Evolutionary conservation across 1,284 basidiomycete species (phyloP).

Genomic region (Trametes versicolor): DNA sequence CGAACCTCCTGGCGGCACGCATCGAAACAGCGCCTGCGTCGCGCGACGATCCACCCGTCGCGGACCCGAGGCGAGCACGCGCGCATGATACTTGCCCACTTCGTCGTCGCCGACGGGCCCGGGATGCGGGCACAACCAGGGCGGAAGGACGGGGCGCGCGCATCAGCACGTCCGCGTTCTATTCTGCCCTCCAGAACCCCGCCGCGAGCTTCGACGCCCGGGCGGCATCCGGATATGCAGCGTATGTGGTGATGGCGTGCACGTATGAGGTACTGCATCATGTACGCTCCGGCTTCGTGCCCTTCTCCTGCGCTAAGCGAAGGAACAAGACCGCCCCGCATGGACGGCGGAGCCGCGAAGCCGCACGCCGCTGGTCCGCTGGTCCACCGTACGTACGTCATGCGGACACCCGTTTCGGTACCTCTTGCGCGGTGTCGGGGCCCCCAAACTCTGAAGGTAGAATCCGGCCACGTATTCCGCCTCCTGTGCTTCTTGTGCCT

Average conservation of each 20-base stretch:
- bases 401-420: not conserved
- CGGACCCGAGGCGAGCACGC: not conserved
- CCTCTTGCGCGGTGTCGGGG: not conserved
- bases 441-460: constrained; percentile 1
- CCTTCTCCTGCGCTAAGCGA: not conserved
- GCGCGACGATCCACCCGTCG: not conserved
- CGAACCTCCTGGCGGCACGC: not conserved
- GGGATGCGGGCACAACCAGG: not conserved
- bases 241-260: not conserved
- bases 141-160: not conserved
- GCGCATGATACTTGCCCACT: not conserved
- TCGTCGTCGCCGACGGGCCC: not conserved
- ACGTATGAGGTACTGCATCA: not conserved
- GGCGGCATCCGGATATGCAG: no score
- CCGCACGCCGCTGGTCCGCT: not conserved
- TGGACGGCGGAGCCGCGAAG: not conserved
- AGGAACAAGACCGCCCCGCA: constrained; percentile 8
- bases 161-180: not conserved
- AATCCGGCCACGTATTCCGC: not conserved
- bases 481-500: not conserved
- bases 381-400: not conserved
- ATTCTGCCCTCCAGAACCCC: not conserved
- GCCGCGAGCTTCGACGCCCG: no score
- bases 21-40: not conserved
- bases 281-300: not conserved